Base-by-base conservation (phyloP, 768 basidiomycete genomes). In the Calocybe gangraenosa region DNA sequence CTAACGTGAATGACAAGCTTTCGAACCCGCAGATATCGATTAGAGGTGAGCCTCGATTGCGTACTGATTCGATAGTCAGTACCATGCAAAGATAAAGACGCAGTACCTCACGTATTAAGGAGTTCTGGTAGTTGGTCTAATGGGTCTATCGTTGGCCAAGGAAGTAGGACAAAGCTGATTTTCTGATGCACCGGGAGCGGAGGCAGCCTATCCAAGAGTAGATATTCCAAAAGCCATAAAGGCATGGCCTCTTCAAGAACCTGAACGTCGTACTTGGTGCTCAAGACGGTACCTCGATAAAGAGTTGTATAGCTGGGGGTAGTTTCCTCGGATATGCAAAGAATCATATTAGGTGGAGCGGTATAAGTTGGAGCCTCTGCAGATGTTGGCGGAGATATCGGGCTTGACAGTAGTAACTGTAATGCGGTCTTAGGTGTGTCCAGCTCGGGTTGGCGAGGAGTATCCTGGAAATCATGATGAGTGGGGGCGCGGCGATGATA, bases 1-100 rank as follows among this genome's bases (percentile, higher is more conserved):
- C 85, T 47, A 61, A 93, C 90, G 70, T 96, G 95, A 39, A 71
- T 57, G 0, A 83, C 74, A 15, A 97, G 78, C 65, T 97, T 99
- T 36, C 84, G 76, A 14, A 95, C 80, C 25, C 96, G 78, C 37
- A 98, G 70, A 54, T 84, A 85, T 19, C 88, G 80, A 57, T 81
- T 92, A 0, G 95, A 93, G 0, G 92, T 95, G 15, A 99, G 69
- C 53, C 93, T 90, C 0, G 87, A 83, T 56, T 93, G 87, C 13
- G 82, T 69, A 2, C 81, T 88, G 44, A 37, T 41, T 6, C 38
- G 39, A 17, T 50, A 42, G 41, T 46, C n/a, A 45, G 14, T 20
- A 25, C 47, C 17, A 25, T 3, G 3, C 17, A 21, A 7, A 2
- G 17, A 47, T 19, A 10, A 43, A 11, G 35, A 25, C n/a, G 31